Percentiles rank a stretch among this genome's conserved stretches.
phyloP scores from a whole-genome alignment of 495 filamentous ascomycete species.

The Penicillium fimorum region DNA sequence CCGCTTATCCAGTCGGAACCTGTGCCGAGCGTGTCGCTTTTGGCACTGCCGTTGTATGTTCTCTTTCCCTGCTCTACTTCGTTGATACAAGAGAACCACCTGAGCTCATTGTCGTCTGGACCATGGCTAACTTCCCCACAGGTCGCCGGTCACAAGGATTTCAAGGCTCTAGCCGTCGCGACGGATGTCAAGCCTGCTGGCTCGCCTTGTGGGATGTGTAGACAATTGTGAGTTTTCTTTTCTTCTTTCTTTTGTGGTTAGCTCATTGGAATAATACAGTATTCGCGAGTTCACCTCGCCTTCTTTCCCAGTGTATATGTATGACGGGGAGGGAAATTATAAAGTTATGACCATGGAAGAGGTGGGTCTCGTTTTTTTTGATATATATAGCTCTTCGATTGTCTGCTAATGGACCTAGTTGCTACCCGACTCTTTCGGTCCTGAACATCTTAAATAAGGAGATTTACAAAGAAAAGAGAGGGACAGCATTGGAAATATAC shows the following conservation, averaged over 20 bases:
- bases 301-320: slow-evolving; percentile 83
- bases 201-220: slow-evolving; percentile 70
- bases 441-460: slow-evolving; percentile 41
- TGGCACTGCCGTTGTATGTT: slow-evolving; percentile 68
- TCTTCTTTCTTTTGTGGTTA: not conserved
- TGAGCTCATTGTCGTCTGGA: not conserved
- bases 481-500: not conserved
- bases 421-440: slow-evolving; percentile 72
- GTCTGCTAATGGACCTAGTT: slow-evolving; percentile 45
- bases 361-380: slow-evolving; percentile 43
- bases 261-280: slow-evolving; percentile 37
- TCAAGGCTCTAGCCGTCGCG: slow-evolving; percentile 82
- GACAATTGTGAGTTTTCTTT: slow-evolving; percentile 38
- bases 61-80: not conserved
- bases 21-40: slow-evolving; percentile 92
- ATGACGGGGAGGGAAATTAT: slow-evolving; percentile 68
- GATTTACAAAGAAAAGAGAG: not conserved
- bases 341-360: slow-evolving; percentile 71
- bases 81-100: not conserved
- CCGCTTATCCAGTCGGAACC: slow-evolving; percentile 83
- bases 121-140: slow-evolving; percentile 18
- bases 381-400: slow-evolving; percentile 1
- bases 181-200: slow-evolving; percentile 75
- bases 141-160: slow-evolving; percentile 62
- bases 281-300: slow-evolving; percentile 75